Percentiles rank a stretch among this genome's conserved stretches.
Conservation (phyloP, 768 basidiomycete species). For the Collybia nuda region DNA sequence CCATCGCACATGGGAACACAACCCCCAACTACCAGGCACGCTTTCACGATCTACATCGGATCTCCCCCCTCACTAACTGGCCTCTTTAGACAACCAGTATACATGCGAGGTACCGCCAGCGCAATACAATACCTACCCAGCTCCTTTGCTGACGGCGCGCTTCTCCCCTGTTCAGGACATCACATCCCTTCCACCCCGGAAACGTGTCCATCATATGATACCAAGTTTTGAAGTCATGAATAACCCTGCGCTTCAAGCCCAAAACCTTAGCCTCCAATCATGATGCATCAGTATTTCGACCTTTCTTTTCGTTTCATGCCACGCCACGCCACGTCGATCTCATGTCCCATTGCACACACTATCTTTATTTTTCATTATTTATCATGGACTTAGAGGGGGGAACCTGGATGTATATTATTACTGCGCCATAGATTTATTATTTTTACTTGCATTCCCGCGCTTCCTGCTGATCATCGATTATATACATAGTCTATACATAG, state of each 20-base stretch:
- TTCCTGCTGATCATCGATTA: too few species aligned
- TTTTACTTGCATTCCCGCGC: too few species aligned
- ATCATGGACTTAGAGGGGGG: too few species aligned
- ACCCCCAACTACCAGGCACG: constrained; percentile 43
- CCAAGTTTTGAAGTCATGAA: constrained; percentile 55
- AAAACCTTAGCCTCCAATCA: constrained; percentile 55
- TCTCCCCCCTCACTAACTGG: constrained; percentile 4
- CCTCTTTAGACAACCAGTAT: constrained; percentile 37
- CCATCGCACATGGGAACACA: constrained; percentile 62
- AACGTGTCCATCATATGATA: constrained; percentile 68
- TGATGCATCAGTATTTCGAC: constrained; percentile 20
- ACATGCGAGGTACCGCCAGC: constrained; percentile 40
- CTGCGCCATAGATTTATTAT: too few species aligned
- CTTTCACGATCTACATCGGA: not conserved
- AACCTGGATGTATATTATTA: too few species aligned
- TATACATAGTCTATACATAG: too few species aligned
- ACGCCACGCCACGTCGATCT: too few species aligned
- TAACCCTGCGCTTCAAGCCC: constrained; percentile 51
- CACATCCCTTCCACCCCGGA: constrained; percentile 55
- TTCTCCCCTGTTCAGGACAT: constrained; percentile 41
- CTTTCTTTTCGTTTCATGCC: too few species aligned
- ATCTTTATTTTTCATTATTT: too few species aligned
- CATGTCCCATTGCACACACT: too few species aligned
- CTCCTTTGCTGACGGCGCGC: constrained; percentile 16
- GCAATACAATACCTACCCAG: constrained; percentile 13